Evolutionary conservation across 257 asterid genomes (phyloP).

Genomic region (Lycium barbarum): DNA sequence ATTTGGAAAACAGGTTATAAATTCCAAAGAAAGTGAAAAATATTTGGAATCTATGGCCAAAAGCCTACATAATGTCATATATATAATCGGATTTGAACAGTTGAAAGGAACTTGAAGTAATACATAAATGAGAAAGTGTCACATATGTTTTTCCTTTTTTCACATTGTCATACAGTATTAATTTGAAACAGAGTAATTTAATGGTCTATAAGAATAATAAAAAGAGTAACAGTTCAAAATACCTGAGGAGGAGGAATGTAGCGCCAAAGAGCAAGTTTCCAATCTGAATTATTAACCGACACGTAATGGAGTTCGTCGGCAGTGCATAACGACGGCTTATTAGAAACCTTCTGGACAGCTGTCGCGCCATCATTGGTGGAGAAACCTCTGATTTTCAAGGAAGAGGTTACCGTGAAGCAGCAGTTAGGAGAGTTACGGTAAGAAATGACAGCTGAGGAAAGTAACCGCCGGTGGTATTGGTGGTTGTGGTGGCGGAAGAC

Average conservation of each 20-base stretch:
- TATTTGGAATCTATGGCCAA: too few relatives aligned
- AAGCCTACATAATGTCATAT: too few relatives aligned
- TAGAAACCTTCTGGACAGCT: constrained; percentile 46
- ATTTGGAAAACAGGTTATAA: too few relatives aligned
- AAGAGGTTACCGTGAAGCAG: constrained; percentile 29
- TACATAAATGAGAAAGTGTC: neutral
- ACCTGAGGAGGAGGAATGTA: constrained; percentile 88
- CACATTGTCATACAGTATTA: neutral
- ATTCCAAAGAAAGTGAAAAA: too few relatives aligned
- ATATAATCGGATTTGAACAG: too few relatives aligned
- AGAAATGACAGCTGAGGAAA: constrained; percentile 49
- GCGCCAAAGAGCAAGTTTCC: constrained; percentile 98
- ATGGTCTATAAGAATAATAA: neutral
- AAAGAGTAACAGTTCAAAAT: neutral
- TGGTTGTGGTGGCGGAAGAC: constrained; percentile 51
- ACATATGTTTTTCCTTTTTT: neutral
- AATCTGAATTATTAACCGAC: constrained; percentile 63
- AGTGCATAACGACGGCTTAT: constrained; percentile 80
- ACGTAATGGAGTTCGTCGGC: constrained; percentile 98
- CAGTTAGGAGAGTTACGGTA: constrained; percentile 42
- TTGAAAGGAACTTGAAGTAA: too few relatives aligned
- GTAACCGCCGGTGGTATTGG: constrained; percentile 44
- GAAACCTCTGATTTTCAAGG: constrained; percentile 48
- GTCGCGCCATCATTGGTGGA: constrained; percentile 50
- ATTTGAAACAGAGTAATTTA: neutral